Conservation (phyloP, 129 eudicot species). For the Tagetes patula region DNA sequence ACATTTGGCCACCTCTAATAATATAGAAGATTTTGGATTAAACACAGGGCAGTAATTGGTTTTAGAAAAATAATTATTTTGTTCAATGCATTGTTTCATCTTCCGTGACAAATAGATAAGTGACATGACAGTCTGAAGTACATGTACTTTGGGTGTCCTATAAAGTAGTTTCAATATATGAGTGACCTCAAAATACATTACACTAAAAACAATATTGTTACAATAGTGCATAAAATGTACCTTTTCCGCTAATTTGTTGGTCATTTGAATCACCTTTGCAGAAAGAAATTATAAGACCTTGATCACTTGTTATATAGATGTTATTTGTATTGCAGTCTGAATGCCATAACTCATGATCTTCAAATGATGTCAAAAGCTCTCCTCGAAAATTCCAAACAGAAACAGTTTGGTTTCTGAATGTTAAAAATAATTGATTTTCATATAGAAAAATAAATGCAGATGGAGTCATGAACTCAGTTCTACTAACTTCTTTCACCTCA, state of each 20-base stretch:
- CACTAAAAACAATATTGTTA: background rate
- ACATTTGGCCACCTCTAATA: background rate
- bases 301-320: conserved; percentile 52
- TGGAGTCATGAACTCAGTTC: conserved; percentile 52
- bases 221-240: conserved; percentile 14
- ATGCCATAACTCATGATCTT: conserved; percentile 54
- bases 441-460: conserved; percentile 53
- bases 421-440: conserved; percentile 46
- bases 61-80: background rate
- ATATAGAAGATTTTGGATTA: background rate
- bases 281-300: conserved; percentile 52
- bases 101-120: background rate
- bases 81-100: background rate
- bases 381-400: conserved; percentile 61
- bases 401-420: conserved; percentile 53
- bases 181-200: background rate
- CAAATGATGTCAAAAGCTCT: conserved; percentile 53
- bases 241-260: conserved; percentile 34
- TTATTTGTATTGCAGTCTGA: conserved; percentile 55
- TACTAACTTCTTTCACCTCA: conserved; percentile 50
- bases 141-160: background rate
- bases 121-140: background rate
- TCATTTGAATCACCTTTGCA: conserved; percentile 47
- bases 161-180: background rate
- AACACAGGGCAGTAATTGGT: background rate